These are phyloP conservation scores for Leucocoprinus birnbaumii DNA, from an alignment of 768 basidiomycete species.

Conservation along the genomic window DNA sequence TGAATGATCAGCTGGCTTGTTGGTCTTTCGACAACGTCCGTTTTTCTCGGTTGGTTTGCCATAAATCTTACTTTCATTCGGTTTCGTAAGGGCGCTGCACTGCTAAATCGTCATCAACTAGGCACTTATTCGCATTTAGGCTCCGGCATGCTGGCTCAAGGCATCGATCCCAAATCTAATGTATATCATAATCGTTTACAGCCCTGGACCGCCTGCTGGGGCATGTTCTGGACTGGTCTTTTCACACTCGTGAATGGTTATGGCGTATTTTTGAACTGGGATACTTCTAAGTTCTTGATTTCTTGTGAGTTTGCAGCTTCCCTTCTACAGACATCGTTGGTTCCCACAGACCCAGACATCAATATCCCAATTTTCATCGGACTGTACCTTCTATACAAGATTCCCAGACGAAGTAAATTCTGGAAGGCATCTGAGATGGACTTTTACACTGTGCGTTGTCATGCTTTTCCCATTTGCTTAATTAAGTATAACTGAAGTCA, in stretches of 20 bases:
- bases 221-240: constrained; percentile 58
- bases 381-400: constrained; percentile 44
- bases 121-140: too few relatives aligned
- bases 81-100: constrained; percentile 50
- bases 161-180: constrained; percentile 57
- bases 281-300: constrained; percentile 45
- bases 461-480: not conserved
- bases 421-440: constrained; percentile 72
- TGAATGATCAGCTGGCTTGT: constrained; percentile 66
- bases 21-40: constrained; percentile 62
- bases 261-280: constrained; percentile 65
- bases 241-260: constrained; percentile 55
- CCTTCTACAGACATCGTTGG: too few relatives aligned
- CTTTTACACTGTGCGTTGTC: constrained; percentile 56
- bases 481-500: too few relatives aligned
- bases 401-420: constrained; percentile 34
- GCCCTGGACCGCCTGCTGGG: constrained; percentile 71
- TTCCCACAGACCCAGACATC: constrained; percentile 36
- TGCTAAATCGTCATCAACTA: not conserved
- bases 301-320: constrained; percentile 34
- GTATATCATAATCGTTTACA: constrained; percentile 61
- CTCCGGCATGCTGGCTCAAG: constrained; percentile 63
- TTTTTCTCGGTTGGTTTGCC: constrained; percentile 65
- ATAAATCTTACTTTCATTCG: constrained; percentile 72
- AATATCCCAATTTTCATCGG: constrained; percentile 44